Base-by-base conservation (phyloP, 495 filamentous ascomycete genomes). In the Polyplosphaeria fusca region DNA sequence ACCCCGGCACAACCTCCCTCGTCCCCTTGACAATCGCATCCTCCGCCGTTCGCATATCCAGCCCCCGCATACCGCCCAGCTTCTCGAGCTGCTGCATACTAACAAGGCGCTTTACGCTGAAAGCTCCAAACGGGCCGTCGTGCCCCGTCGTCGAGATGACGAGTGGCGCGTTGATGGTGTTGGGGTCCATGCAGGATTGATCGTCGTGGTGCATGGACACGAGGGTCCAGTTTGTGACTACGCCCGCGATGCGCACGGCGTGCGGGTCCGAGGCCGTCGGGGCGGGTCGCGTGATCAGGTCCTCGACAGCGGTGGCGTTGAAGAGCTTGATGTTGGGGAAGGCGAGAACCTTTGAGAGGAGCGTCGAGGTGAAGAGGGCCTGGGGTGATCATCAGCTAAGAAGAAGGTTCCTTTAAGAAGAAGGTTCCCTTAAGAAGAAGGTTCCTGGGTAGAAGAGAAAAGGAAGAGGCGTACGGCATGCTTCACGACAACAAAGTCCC, bases 311-410 rank as follows among this genome's bases (percentile, higher is more conserved):
- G 37, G 90, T 95, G 39, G 90, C 90, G 67, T 95, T 95, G 82
- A 95, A 95, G 61, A 95, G 82, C 81, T 95, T 95, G 71, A 95
- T 80, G 73, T 95, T 95, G 52, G 87, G 86, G 78, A 90, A 88
- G 20, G 76, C 61, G 32, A 95, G 76, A 14, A 95, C 90, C 70
- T 84, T 84, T 52, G 84, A 84, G 64, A 95, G 71, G 49, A 95
- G 77, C 16, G 90, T 94, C 50, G 84, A 88, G 23, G 89, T 95
- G 76, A 95, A 94, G 46, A 93, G 80, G 4, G 90, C 88, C 61
- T 63, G 5, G 19, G 35, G 12, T 16, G 25, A 18, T 44, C 9
- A 27, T 50, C 11, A 41, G 28, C n/a, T 4, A 44, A 44, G 2
- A 13, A 12, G 22, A 5, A 12, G 20, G 26, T 24, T 35, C 30